Evolutionary conservation across 2,329 filamentous ascomycete species (phyloP).

Genomic region (Ascochyta fabae): DNA sequence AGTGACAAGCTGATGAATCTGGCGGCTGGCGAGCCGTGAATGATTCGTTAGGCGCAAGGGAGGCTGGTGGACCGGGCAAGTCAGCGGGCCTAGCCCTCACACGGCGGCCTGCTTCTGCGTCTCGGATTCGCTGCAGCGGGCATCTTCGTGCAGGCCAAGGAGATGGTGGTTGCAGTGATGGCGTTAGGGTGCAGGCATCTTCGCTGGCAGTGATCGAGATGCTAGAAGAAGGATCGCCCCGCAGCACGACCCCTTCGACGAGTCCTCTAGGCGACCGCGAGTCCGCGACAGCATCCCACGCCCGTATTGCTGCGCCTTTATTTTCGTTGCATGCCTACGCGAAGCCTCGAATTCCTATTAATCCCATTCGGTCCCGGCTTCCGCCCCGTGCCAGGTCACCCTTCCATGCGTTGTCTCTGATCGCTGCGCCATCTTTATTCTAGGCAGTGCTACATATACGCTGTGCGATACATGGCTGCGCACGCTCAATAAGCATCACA

Average conservation of each 20-base stretch:
- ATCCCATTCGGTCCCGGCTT: constrained; percentile 27
- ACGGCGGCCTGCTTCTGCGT: constrained; percentile 18
- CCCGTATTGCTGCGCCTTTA: constrained; percentile 29
- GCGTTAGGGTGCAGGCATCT: constrained; percentile 27
- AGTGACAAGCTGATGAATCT: constrained; percentile 20
- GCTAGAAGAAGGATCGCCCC: constrained; percentile 15
- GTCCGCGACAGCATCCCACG: constrained; percentile 22
- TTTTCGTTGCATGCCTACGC: constrained; percentile 24
- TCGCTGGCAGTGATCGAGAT: constrained; percentile 31
- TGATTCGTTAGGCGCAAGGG: constrained; percentile 25
- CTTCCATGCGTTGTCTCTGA: constrained; percentile 32
- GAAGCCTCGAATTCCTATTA: constrained; percentile 25
- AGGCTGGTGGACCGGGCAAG: constrained; percentile 20
- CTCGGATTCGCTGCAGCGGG: constrained; percentile 26
- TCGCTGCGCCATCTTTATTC: constrained; percentile 30
- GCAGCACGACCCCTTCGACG: constrained; percentile 9
- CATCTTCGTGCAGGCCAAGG: constrained; percentile 16
- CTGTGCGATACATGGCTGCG: constrained; percentile 25
- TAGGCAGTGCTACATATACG: constrained; percentile 28
- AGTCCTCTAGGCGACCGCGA: constrained; percentile 25
- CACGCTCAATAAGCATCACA: constrained; percentile 19
- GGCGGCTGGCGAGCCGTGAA: constrained; percentile 11
- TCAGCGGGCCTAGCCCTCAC: constrained; percentile 27
- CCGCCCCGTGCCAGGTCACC: constrained; percentile 38
- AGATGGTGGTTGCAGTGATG: constrained; percentile 17